These are phyloP conservation scores for Botrytis galanthina DNA, from an alignment of 2,329 filamentous ascomycete species.

Conservation along the genomic window DNA sequence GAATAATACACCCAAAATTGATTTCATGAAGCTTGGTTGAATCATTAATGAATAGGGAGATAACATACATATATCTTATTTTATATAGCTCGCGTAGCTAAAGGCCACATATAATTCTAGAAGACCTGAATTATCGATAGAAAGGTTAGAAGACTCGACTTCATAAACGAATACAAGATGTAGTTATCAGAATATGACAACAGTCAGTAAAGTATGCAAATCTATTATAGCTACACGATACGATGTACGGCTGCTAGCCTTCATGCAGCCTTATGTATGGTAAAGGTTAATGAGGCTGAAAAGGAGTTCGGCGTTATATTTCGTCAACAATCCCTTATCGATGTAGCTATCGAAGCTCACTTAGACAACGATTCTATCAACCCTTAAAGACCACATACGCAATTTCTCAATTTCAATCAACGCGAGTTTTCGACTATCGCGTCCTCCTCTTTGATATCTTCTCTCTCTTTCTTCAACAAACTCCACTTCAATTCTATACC, in stretches of 20 bases:
- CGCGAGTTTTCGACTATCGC: slow-evolving; percentile 30
- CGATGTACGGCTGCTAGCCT: no score
- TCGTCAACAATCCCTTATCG: not conserved
- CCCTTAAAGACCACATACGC: not conserved
- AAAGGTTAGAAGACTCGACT: not conserved
- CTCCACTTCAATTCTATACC: slow-evolving; percentile 29
- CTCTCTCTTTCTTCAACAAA: slow-evolving; percentile 17
- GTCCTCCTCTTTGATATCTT: slow-evolving; percentile 23
- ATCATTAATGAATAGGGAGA: not conserved
- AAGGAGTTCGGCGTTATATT: not conserved
- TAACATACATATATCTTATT: not conserved
- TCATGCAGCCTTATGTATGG: not conserved
- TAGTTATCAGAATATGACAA: not conserved
- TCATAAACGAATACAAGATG: not conserved
- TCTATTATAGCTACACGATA: not conserved
- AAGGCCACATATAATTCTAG: not conserved
- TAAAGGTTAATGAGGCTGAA: slow-evolving; percentile 4
- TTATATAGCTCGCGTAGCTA: not conserved
- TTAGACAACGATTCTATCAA: slow-evolving; percentile 4
- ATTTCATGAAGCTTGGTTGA: not conserved
- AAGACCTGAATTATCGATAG: not conserved
- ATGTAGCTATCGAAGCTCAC: slow-evolving; percentile 1
- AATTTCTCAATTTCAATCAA: slow-evolving; percentile 23
- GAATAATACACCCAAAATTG: not conserved
- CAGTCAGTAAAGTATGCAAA: not conserved